Evolutionary conservation across 805 yeast species (phyloP), one percentile per base, ranked within the genome.

Genomic region (Sugiyamaella marilandica): DNA sequence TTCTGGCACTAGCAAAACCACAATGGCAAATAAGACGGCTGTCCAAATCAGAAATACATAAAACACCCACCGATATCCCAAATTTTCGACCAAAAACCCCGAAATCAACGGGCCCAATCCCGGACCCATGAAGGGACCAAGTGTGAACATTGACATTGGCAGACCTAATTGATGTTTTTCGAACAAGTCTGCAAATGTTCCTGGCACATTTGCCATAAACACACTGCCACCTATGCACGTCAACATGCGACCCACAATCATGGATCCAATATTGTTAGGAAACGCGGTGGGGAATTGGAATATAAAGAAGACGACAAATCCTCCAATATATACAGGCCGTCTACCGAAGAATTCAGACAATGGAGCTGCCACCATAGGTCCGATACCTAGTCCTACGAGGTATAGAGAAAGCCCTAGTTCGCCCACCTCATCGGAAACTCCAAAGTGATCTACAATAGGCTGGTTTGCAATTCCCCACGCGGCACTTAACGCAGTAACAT

Each of bases 111-210:
- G 90, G 0, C 88, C 88, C 18, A 83, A 61, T 0, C 82, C 76
- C 0, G 95, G 95, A 50, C 95, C 95, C 65, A 83, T 74, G 61
- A 87, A 82, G 19, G 92, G 89, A 11, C 90, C 86, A 51, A 85
- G 68, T 67, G 91, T 83, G 70, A 85, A 87, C 18, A 82, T 68
- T 2, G 85, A 79, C 83, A 85, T 79, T n/a, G 94, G 90, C 2
- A 82, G 60, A 13, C 89, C 86, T 63, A 82, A 69, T 64, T 82
- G 81, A 41, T 78, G 77, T 33, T 83, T 80, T 19, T 74, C 77
- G 83, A 91, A 89, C 45, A 88, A 69, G 69, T 89, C 96, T 51
- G 83, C 72, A 55, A 88, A 80, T 5, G 94, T 82, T 57, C 96
- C 96, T 49, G 90, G 89, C 10, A 89, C 92, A 59, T 86, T 81